phyloP scores from a whole-genome alignment of 352 stramenopile species.

The Phytophthora litchii region DNA sequence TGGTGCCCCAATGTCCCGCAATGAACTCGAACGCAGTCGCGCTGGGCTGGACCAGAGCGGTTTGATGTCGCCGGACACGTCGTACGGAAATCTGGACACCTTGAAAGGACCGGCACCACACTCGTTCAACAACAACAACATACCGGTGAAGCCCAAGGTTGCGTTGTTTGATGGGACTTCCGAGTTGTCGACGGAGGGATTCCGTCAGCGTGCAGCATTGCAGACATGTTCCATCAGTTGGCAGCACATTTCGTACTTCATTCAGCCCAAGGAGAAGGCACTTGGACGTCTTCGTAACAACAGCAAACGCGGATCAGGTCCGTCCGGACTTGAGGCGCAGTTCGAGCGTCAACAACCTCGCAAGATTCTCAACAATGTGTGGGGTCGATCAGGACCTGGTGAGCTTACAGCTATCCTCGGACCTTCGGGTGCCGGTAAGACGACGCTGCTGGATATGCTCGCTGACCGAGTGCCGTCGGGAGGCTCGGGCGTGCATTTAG shows the following conservation, averaged over 20 bases:
- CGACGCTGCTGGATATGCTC: constrained; percentile 72
- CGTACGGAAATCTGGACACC: constrained; percentile 34
- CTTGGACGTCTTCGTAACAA: constrained; percentile 21
- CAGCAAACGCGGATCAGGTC: constrained; percentile 34
- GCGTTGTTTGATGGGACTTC: constrained; percentile 40
- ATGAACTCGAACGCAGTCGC: constrained; percentile 32
- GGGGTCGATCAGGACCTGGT: constrained; percentile 60
- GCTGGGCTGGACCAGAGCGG: constrained; percentile 15
- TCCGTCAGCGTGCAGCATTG: constrained; percentile 33
- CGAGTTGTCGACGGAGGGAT: constrained; percentile 38
- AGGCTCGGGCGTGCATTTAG: constrained; percentile 38
- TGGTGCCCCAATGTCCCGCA: constrained; percentile 26
- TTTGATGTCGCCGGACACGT: constrained; percentile 27
- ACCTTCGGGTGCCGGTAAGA: constrained; percentile 71
- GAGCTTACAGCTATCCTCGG: constrained; percentile 79
- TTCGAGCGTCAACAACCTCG: constrained; percentile 41
- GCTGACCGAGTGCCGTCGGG: constrained; percentile 53
- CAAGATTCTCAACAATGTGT: constrained; percentile 75
- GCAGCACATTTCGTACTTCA: constrained; percentile 68
- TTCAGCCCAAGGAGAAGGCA: constrained; percentile 40
- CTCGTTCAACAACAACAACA: constrained; percentile 33
- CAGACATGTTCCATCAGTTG: constrained; percentile 69
- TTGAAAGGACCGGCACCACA: constrained; percentile 28
- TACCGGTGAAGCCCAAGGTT: constrained; percentile 37
- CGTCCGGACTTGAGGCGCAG: constrained; percentile 34